Percentiles rank a stretch among this genome's conserved stretches.
Conservation (phyloP, 352 stramenopile genomes). For the Achlya hypogyna region DNA sequence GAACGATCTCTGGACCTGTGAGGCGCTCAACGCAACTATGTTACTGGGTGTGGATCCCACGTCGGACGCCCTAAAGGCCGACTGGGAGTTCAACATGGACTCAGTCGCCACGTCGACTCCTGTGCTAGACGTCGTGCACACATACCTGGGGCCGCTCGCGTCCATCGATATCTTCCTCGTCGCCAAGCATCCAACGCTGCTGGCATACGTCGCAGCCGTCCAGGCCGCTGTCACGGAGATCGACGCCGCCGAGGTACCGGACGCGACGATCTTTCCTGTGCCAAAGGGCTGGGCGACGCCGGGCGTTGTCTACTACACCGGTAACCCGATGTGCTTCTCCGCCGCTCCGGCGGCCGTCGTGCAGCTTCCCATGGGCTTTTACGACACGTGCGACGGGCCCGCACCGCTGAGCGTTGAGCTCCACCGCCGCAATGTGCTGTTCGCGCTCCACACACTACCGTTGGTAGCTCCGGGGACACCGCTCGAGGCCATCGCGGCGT, state of each 20-base stretch:
- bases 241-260: background rate
- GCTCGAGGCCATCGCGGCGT: background rate
- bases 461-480: too few species aligned
- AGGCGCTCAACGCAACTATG: background rate
- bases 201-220: background rate
- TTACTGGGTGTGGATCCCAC: background rate
- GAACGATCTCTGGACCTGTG: conserved; percentile 6
- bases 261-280: background rate
- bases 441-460: background rate
- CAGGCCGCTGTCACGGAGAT: background rate
- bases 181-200: background rate
- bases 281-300: background rate
- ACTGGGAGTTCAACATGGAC: conserved; percentile 15
- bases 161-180: conserved; percentile 1
- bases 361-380: background rate
- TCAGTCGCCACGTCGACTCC: background rate
- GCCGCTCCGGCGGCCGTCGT: background rate
- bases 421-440: background rate
- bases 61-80: background rate
- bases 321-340: conserved; percentile 7
- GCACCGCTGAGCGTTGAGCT: background rate
- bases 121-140: background rate
- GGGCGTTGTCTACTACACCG: background rate
- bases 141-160: background rate
- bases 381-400: background rate